Evolutionary conservation across 2,329 filamentous ascomycete genomes (phyloP).

Genomic region (Aspergillus carbonarius): DNA sequence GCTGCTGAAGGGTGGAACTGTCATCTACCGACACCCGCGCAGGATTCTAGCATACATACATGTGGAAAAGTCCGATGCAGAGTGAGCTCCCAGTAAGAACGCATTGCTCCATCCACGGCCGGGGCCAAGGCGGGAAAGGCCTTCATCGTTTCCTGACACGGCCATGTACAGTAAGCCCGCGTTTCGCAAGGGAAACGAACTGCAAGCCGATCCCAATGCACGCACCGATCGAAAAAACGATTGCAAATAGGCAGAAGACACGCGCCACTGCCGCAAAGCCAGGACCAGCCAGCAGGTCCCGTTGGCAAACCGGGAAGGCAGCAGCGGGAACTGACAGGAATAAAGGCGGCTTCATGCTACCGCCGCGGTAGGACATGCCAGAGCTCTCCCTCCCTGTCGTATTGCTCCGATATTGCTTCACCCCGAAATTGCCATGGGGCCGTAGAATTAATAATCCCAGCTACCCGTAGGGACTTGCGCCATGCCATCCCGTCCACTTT

Average conservation of each 20-base stretch:
- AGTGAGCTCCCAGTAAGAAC: constrained; percentile 2
- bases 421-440: no score
- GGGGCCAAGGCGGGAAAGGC: constrained; percentile 7
- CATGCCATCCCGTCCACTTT: neutral
- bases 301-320: constrained; percentile 16
- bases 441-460: no score
- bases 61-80: neutral
- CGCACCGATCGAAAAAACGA: neutral
- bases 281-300: neutral
- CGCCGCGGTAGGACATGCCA: neutral
- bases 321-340: constrained; percentile 15
- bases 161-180: neutral
- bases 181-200: neutral
- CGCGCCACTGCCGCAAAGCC: neutral
- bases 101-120: neutral
- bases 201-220: neutral
- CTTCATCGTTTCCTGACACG: neutral
- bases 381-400: neutral
- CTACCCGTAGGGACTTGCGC: no score
- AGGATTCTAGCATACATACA: constrained; percentile 5
- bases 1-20: constrained; percentile 6
- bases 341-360: neutral
- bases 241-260: neutral
- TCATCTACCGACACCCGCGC: constrained; percentile 1
- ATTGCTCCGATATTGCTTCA: neutral